phyloP scores from a whole-genome alignment of 139 green algal species.

The Chlamydomonas sphaeroides region DNA sequence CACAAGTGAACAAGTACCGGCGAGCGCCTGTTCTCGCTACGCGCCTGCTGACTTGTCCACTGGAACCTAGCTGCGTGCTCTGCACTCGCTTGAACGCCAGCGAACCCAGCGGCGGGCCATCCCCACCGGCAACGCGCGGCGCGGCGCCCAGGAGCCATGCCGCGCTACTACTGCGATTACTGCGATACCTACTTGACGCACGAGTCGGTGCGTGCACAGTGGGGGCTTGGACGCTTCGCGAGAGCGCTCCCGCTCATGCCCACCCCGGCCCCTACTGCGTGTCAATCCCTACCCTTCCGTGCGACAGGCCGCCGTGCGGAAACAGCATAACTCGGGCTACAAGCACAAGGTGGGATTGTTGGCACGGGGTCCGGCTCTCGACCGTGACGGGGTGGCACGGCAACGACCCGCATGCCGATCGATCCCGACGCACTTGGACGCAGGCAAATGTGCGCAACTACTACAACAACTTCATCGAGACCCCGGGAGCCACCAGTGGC shows the following conservation, averaged over 20 bases:
- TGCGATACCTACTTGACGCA: conserved; percentile 95
- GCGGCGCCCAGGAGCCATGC: conserved; percentile 28
- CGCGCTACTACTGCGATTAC: conserved; percentile 78
- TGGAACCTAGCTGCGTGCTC: no score
- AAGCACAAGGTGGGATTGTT: conserved; percentile 90
- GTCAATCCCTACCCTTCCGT: no score
- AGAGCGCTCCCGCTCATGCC: not conserved
- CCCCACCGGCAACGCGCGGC: no score
- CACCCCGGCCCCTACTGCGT: no score
- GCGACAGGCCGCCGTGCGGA: conserved; percentile 88
- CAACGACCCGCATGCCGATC: not conserved
- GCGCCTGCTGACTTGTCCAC: no score
- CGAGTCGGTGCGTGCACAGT: conserved; percentile 73
- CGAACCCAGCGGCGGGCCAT: no score
- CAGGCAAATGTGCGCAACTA: conserved; percentile 95
- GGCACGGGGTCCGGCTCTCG: not conserved
- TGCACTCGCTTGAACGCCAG: no score
- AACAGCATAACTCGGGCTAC: conserved; percentile 95
- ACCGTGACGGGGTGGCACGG: not conserved
- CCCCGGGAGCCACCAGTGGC: not conserved
- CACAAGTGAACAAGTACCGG: no score
- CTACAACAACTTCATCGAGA: conserved; percentile 90
- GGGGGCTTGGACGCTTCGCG: not conserved
- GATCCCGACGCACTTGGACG: not conserved
- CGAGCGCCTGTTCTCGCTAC: no score